A percentile compares a stretch with the other conserved stretches of the same genome.
phyloP scores from a whole-genome alignment of 495 filamentous ascomycete species.

The Trypethelium eluteriae region DNA sequence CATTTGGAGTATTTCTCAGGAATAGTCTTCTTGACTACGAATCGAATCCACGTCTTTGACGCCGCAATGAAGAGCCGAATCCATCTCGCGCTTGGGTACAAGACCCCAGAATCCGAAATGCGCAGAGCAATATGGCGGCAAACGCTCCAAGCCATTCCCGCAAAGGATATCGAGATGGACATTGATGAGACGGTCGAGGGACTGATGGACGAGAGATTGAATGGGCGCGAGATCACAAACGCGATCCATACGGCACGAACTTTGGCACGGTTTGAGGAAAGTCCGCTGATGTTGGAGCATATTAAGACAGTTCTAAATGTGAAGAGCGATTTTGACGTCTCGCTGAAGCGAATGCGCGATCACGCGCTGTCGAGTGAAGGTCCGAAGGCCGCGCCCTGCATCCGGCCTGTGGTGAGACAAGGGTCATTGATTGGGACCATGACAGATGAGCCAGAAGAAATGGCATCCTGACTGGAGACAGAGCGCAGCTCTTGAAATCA shows the following conservation, averaged over 20 bases:
- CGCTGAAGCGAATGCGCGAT: conserved; percentile 3
- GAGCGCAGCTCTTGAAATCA: too few relatives aligned
- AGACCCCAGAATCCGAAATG: not conserved
- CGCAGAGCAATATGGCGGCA: not conserved
- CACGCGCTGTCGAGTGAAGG: not conserved
- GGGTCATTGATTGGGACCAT: conserved; percentile 18
- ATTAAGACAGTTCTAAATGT: conserved; percentile 28
- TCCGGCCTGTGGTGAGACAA: conserved; percentile 11
- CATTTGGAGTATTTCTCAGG: conserved; percentile 52
- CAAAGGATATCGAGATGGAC: conserved; percentile 15
- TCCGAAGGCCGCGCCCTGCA: conserved; percentile 13
- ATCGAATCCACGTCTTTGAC: conserved; percentile 45
- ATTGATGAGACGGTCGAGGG: conserved; percentile 15
- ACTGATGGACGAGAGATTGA: conserved; percentile 22
- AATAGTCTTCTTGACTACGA: conserved; percentile 52
- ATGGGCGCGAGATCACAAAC: conserved; percentile 36
- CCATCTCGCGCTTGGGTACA: conserved; percentile 35
- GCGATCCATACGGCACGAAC: conserved; percentile 36
- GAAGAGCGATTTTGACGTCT: conserved; percentile 22
- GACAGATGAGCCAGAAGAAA: conserved; percentile 15
- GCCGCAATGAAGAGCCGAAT: conserved; percentile 40
- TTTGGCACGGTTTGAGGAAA: conserved; percentile 30
- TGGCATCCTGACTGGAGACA: not conserved
- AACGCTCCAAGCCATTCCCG: conserved; percentile 13
- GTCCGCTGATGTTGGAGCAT: conserved; percentile 26